phyloP scores from a whole-genome alignment of 139 green algal genomes.

The Auxenochlorella pyrenoidosa region DNA sequence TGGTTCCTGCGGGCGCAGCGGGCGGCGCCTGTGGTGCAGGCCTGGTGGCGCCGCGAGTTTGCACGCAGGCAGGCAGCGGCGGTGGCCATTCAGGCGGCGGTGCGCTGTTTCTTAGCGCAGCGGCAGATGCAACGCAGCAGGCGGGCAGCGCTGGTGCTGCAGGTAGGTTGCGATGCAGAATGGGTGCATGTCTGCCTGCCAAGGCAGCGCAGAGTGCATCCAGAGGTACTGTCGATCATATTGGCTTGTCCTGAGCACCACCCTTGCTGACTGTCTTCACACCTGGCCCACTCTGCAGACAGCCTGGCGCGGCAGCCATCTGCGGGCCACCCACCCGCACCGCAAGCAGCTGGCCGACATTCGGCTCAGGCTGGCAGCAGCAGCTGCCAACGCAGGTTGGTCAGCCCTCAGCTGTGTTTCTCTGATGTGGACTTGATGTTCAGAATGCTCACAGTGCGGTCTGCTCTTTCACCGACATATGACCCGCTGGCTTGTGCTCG shows the following conservation, averaged over 20 bases:
- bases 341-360: conserved; percentile 41
- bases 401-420: too few relatives aligned
- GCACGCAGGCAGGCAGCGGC: conserved; percentile 22
- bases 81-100: conserved; percentile 29
- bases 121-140: neutral
- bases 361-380: conserved; percentile 51
- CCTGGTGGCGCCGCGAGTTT: conserved; percentile 22
- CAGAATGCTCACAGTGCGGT: neutral
- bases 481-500: neutral
- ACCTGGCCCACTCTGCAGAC: conserved; percentile 47
- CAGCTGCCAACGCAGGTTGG: neutral
- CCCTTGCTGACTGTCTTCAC: neutral
- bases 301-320: conserved; percentile 61
- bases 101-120: conserved; percentile 24
- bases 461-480: neutral
- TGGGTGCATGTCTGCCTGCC: neutral
- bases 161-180: neutral
- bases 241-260: neutral
- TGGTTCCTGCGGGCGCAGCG: conserved; percentile 47
- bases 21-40: conserved; percentile 40
- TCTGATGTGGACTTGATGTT: neutral
- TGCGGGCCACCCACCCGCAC: conserved; percentile 29
- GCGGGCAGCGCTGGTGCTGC: conserved; percentile 22
- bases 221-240: neutral
- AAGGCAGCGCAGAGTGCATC: too few relatives aligned